Conservation (phyloP, 768 basidiomycete species). For the Hygrophorus pudorinus region DNA sequence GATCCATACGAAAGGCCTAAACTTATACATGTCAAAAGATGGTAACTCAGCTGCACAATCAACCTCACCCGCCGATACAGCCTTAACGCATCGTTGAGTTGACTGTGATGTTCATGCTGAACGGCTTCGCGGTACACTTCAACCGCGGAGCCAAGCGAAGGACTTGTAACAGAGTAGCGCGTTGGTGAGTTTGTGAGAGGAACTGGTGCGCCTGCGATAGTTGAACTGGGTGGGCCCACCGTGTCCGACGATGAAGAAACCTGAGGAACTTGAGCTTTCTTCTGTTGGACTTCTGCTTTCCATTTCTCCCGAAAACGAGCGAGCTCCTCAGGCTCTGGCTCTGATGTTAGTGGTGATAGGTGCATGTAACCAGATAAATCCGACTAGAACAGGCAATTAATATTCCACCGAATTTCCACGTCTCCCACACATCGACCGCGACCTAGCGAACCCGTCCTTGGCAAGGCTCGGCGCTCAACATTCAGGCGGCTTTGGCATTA, state of each 20-base stretch:
- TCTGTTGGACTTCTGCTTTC: slow-evolving; percentile 51
- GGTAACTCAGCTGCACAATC: background rate
- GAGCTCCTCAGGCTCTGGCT: slow-evolving; percentile 52
- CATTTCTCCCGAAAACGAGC: slow-evolving; percentile 63
- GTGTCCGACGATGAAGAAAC: slow-evolving; percentile 6
- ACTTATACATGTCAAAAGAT: background rate
- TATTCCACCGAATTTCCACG: slow-evolving; percentile 3
- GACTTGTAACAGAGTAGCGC: slow-evolving; percentile 3
- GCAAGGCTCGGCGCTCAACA: too few species aligned
- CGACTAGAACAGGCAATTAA: background rate
- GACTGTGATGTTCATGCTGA: slow-evolving; percentile 59
- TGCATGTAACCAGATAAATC: background rate
- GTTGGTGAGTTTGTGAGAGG: background rate
- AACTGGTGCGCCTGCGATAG: background rate
- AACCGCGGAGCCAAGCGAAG: slow-evolving; percentile 34
- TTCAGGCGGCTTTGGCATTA: too few species aligned
- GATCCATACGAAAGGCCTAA: slow-evolving; percentile 27
- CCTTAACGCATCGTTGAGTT: slow-evolving; percentile 64
- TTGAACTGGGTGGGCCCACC: slow-evolving; percentile 3
- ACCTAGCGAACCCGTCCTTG: too few species aligned
- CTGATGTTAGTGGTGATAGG: slow-evolving; percentile 13
- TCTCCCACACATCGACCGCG: too few species aligned
- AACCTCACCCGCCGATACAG: slow-evolving; percentile 60
- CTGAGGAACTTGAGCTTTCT: slow-evolving; percentile 11
- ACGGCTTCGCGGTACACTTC: slow-evolving; percentile 63